Evolutionary conservation across 1,139 yeast species (phyloP), one percentile per base, ranked within the genome.

Genomic region (Tardiomyces digboiensis): DNA sequence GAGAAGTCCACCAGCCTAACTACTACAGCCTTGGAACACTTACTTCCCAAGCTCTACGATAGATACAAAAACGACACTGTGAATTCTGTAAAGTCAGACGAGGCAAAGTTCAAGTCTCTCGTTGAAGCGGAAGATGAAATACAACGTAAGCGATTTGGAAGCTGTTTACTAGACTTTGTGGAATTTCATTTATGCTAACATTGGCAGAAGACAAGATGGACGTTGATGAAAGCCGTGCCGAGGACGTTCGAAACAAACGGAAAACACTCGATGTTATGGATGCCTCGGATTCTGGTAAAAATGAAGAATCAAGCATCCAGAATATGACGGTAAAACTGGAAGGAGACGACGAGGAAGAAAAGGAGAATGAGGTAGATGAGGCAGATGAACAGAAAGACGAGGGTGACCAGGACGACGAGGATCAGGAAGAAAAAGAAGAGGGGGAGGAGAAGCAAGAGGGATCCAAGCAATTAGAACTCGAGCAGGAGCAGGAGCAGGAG

Each of bases 51-150:
- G 42, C 52, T 59, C 1, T 59, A 57, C 42, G 61, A 59, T 39
- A 53, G 58, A n/a, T 59, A 57, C 42, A 55, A 56, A 39, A 50
- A 53, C 19, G 61, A 57, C 41, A 49, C 54, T 21, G 49, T 54
- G 12, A 43, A 48, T 12, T 58, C 58, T 41, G 61, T 67, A 29
- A 53, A 54, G 29, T 53, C 57, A 6, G 66, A 63, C 42, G 72
- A 67, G 47, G 52, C 52, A 29, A 57, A 55, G 13, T 66, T 57
- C 46, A 49, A 50, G 33, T n/a, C 33, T 5, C 33, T 26, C 3
- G 33, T 5, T 8, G 33, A 26, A 16, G 8, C 10, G 5, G 14
- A 26, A 5, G 33, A n/a, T n/a, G n/a, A n/a, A n/a, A n/a, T n/a
- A n/a, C n/a, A n/a, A n/a, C n/a, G n/a, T n/a, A n/a, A n/a, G n/a